phyloP scores from a whole-genome alignment of 2,329 filamentous ascomycete species.

The Penicillium hesseltinei region DNA sequence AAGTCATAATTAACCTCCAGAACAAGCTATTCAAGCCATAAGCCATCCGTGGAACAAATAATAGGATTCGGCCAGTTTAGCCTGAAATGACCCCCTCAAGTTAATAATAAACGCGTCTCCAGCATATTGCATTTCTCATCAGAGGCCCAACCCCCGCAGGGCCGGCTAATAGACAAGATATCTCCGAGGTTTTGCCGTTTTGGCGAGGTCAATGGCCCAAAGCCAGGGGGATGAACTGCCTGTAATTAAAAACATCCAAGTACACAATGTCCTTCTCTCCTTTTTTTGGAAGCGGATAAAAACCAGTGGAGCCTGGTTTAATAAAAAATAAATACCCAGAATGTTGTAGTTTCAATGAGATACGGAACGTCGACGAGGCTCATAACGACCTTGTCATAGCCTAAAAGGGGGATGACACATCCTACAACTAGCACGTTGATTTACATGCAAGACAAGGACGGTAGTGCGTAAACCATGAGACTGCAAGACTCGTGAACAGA shows the following conservation, averaged over 20 bases:
- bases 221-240: neutral
- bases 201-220: neutral
- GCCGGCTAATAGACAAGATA: neutral
- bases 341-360: neutral
- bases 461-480: neutral
- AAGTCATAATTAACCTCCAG: neutral
- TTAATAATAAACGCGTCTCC: too few relatives aligned
- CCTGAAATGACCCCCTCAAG: neutral
- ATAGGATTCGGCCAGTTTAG: neutral
- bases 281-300: neutral
- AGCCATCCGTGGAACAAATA: conserved; percentile 1
- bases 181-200: neutral
- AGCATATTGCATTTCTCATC: neutral
- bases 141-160: neutral
- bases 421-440: neutral
- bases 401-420: neutral
- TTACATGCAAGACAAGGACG: neutral
- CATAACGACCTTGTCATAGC: neutral
- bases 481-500: neutral
- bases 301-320: neutral
- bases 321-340: neutral
- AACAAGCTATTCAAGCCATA: conserved; percentile 1
- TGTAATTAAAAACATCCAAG: neutral
- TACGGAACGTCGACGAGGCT: neutral
- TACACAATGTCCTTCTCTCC: neutral